A percentile compares a stretch with the other conserved stretches of the same genome.
Evolutionary conservation across 345 rosid species (phyloP).

Genomic region (Euphorbia tirucalli): DNA sequence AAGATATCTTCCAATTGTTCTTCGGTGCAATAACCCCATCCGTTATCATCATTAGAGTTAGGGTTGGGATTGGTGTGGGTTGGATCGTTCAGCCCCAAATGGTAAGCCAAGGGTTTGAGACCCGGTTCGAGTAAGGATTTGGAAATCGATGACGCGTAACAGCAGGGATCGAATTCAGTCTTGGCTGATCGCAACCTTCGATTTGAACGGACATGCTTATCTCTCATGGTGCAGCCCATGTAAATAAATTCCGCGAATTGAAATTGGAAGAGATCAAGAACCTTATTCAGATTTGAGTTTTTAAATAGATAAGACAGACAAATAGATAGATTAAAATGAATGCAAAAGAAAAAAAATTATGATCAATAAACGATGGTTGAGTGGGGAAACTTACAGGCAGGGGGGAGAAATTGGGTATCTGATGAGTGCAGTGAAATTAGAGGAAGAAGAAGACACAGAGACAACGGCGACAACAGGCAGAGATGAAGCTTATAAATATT

Average conservation of each 20-base stretch:
- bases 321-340: background rate
- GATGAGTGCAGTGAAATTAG: background rate
- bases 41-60: constrained; percentile 46
- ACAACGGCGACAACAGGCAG: constrained; percentile 1
- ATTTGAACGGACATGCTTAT: constrained; percentile 52
- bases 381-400: background rate
- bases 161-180: constrained; percentile 60
- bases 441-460: background rate
- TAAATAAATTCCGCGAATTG: background rate
- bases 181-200: constrained; percentile 60
- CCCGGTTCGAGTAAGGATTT: constrained; percentile 59
- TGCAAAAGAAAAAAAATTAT: background rate
- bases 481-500: constrained; percentile 8
- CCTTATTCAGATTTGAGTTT: background rate
- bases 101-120: constrained; percentile 50
- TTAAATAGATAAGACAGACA: background rate
- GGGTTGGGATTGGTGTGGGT: constrained; percentile 27
- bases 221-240: constrained; percentile 72
- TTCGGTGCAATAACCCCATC: constrained; percentile 85
- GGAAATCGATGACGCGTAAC: constrained; percentile 44
- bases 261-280: background rate
- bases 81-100: constrained; percentile 44
- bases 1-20: constrained; percentile 78
- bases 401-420: background rate
- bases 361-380: background rate